Conservation (phyloP, 768 basidiomycete genomes). For the Punctularia strigosozonata region DNA sequence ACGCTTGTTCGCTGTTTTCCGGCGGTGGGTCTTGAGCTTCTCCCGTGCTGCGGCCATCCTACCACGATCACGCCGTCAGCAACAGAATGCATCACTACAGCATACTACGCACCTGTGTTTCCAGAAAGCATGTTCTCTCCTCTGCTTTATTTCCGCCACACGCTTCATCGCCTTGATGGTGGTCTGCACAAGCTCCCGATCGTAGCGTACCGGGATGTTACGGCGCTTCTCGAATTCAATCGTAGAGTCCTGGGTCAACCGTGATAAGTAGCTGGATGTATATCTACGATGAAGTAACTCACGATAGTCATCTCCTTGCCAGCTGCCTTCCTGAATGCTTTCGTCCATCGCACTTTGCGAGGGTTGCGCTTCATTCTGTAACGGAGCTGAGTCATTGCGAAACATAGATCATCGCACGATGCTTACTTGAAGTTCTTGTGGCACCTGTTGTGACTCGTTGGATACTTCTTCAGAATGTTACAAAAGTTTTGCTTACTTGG, state of each 20-base stretch:
- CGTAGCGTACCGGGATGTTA: slow-evolving; percentile 94
- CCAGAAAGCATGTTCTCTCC: slow-evolving; percentile 91
- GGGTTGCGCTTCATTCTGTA: slow-evolving; percentile 99
- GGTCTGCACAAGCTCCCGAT: slow-evolving; percentile 85
- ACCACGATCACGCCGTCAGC: slow-evolving; percentile 2
- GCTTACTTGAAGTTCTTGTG: slow-evolving; percentile 98
- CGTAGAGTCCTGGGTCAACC: slow-evolving; percentile 69
- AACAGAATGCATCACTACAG: neutral
- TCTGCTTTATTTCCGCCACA: slow-evolving; percentile 80
- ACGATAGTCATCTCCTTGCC: slow-evolving; percentile 99
- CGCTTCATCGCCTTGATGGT: slow-evolving; percentile 97
- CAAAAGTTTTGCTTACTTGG: slow-evolving; percentile 52
- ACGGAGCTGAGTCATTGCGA: neutral
- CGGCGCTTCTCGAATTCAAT: slow-evolving; percentile 99
- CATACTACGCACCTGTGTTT: slow-evolving; percentile 58
- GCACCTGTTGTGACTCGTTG: slow-evolving; percentile 42
- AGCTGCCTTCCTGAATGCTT: slow-evolving; percentile 96
- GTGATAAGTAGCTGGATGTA: neutral
- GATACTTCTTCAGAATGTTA: slow-evolving; percentile 3
- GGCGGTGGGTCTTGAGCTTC: slow-evolving; percentile 65
- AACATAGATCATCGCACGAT: neutral
- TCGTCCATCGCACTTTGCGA: slow-evolving; percentile 97
- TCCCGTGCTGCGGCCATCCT: slow-evolving; percentile 82
- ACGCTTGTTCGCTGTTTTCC: slow-evolving; percentile 43
- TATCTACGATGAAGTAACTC: slow-evolving; percentile 18